Evolutionary conservation across 345 rosid genomes (phyloP).

Genomic region (Reutealis trisperma): DNA sequence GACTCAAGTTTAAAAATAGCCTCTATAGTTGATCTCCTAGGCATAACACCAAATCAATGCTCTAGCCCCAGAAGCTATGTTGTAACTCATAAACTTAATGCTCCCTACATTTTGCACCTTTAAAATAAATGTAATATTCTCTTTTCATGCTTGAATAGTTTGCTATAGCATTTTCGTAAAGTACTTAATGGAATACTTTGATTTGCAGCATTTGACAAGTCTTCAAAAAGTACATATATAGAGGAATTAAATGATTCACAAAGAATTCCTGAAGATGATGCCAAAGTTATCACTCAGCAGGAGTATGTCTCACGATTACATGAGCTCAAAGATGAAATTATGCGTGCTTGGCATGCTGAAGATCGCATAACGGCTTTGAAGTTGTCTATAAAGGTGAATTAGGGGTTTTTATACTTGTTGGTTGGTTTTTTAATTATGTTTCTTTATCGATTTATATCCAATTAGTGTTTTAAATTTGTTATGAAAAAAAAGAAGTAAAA

Average conservation of each 20-base stretch:
- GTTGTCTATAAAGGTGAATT: constrained; percentile 70
- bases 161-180: constrained; percentile 18
- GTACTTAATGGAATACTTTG: constrained; percentile 19
- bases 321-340: constrained; percentile 77
- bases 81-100: too few species aligned
- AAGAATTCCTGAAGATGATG: constrained; percentile 51
- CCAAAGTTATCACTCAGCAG: constrained; percentile 54
- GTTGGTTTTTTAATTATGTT: neutral
- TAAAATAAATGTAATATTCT: neutral
- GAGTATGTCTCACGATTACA: constrained; percentile 72
- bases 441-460: neutral
- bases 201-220: constrained; percentile 48
- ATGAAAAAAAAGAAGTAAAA: neutral
- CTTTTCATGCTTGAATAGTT: neutral
- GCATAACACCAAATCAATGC: too few species aligned
- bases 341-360: constrained; percentile 65
- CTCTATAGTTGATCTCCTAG: too few species aligned
- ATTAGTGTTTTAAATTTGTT: constrained; percentile 6
- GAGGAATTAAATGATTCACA: constrained; percentile 61
- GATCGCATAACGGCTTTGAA: constrained; percentile 85
- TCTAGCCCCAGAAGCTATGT: too few species aligned
- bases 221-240: constrained; percentile 41
- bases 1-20: too few species aligned
- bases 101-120: too few species aligned
- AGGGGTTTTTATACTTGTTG: neutral